Evolutionary conservation across 2,329 filamentous ascomycete genomes (phyloP).

Genomic region (Trichoderma brevicompactum): DNA sequence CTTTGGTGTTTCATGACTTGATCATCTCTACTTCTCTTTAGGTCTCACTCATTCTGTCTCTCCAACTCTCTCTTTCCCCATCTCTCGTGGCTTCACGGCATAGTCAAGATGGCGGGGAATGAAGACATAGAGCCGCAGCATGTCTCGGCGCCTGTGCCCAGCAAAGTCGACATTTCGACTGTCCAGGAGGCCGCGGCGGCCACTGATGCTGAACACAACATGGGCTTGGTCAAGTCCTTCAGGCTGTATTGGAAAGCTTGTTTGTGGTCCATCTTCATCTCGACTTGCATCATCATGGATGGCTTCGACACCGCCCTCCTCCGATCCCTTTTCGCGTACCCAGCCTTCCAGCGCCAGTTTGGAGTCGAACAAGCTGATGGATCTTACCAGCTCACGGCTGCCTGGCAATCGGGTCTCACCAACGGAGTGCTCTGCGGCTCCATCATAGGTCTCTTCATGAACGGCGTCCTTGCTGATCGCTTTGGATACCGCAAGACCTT

Average conservation of each 20-base stretch:
- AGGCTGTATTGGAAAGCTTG: slow-evolving; percentile 47
- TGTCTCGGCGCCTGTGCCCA: not conserved
- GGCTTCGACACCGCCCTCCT: slow-evolving; percentile 49
- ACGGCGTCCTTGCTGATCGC: slow-evolving; percentile 53
- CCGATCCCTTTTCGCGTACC: slow-evolving; percentile 48
- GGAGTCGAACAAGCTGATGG: slow-evolving; percentile 44
- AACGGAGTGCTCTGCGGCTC: slow-evolving; percentile 54
- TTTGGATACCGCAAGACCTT: slow-evolving; percentile 55
- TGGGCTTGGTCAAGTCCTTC: slow-evolving; percentile 43
- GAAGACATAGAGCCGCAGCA: slow-evolving; percentile 1
- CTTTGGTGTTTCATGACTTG: not conserved
- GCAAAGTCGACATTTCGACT: slow-evolving; percentile 30
- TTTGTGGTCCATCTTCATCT: slow-evolving; percentile 46
- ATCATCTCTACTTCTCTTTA: not conserved
- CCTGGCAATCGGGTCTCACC: slow-evolving; percentile 57
- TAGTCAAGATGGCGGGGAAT: not conserved
- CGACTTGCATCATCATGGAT: slow-evolving; percentile 47
- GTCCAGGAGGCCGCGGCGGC: slow-evolving; percentile 36
- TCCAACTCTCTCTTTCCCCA: not conserved
- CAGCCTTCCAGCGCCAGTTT: slow-evolving; percentile 46
- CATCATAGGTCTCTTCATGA: slow-evolving; percentile 55
- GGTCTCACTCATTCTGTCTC: not conserved
- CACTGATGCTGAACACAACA: slow-evolving; percentile 42
- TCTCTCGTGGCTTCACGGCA: not conserved
- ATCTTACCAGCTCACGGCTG: slow-evolving; percentile 51